phyloP scores from a whole-genome alignment of 345 rosid species.

The Gossypium herbaceum region DNA sequence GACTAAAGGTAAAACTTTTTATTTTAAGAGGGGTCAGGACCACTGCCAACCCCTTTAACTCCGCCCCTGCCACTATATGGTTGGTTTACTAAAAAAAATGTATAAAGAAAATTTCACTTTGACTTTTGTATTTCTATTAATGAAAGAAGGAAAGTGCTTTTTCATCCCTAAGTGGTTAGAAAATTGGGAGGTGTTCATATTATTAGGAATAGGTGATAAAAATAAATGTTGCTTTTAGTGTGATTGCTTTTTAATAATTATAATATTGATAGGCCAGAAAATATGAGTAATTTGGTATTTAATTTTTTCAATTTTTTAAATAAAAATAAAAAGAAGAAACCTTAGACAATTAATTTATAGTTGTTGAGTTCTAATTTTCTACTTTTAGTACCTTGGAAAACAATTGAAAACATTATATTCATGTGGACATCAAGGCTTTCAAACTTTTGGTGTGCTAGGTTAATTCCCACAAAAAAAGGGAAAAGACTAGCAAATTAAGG shows the following conservation, averaged over 20 bases:
- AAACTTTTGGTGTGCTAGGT: not conserved
- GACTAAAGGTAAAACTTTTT: rapidly evolving
- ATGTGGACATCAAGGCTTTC: not conserved
- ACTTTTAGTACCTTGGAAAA: not conserved
- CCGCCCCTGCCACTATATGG: not conserved
- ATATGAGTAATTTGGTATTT: too few species aligned
- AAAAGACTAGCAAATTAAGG: not conserved
- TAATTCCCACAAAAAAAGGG: not conserved
- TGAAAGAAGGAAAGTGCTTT: not conserved
- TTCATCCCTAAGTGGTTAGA: not conserved
- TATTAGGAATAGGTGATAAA: not conserved
- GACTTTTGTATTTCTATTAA: constrained; percentile 2
- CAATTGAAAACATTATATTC: not conserved
- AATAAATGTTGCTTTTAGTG: not conserved
- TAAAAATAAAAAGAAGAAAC: too few species aligned
- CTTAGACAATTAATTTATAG: too few species aligned
- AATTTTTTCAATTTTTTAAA: too few species aligned
- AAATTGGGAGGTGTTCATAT: constrained; percentile 18
- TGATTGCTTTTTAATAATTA: too few species aligned
- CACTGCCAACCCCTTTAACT: rapidly evolving
- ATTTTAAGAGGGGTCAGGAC: rapidly evolving
- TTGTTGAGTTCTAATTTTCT: too few species aligned
- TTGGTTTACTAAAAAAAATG: not conserved
- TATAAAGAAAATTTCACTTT: not conserved
- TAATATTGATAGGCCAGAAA: too few species aligned